Percentiles rank a stretch among this genome's conserved stretches.
Conservation (phyloP, 495 filamentous ascomycete genomes). For the Penicillium herquei region DNA sequence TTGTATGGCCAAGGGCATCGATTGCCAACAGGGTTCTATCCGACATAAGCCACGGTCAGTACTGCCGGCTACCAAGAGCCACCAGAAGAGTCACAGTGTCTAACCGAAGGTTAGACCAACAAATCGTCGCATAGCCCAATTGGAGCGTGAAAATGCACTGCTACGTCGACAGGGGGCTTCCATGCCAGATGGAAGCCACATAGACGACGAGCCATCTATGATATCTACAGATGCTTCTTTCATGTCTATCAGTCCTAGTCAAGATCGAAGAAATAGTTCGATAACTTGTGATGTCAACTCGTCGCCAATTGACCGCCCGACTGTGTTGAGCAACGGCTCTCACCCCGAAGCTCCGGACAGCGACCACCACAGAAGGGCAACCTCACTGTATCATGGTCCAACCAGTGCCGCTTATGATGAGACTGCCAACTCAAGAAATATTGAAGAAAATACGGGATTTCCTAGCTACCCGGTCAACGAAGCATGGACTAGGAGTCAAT, state of each 20-base stretch:
- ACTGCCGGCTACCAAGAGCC: neutral
- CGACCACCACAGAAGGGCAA: constrained; percentile 11
- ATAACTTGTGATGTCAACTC: constrained; percentile 1
- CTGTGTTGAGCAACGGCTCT: constrained; percentile 6
- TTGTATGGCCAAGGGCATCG: constrained; percentile 23
- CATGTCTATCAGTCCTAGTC: constrained; percentile 7
- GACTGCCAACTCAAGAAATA: constrained; percentile 12
- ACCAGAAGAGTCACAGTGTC: neutral
- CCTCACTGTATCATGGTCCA: constrained; percentile 30
- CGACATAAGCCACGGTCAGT: constrained; percentile 24
- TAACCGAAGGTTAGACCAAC: constrained; percentile 14
- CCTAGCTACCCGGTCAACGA: constrained; percentile 8
- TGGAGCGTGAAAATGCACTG: constrained; percentile 28
- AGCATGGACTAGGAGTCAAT: constrained; percentile 18
- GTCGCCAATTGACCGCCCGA: constrained; percentile 12
- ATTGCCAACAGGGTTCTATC: constrained; percentile 16
- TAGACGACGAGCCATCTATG: constrained; percentile 1
- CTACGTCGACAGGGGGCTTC: constrained; percentile 13
- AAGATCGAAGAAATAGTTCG: constrained; percentile 1
- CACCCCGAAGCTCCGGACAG: constrained; percentile 25
- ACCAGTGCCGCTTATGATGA: constrained; percentile 33
- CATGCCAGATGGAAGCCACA: neutral
- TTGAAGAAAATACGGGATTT: constrained; percentile 7
- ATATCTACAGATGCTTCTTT: constrained; percentile 6
- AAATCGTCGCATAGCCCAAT: constrained; percentile 25